Conservation (phyloP, 257 asterid species). For the Solanum tarapatanum region DNA sequence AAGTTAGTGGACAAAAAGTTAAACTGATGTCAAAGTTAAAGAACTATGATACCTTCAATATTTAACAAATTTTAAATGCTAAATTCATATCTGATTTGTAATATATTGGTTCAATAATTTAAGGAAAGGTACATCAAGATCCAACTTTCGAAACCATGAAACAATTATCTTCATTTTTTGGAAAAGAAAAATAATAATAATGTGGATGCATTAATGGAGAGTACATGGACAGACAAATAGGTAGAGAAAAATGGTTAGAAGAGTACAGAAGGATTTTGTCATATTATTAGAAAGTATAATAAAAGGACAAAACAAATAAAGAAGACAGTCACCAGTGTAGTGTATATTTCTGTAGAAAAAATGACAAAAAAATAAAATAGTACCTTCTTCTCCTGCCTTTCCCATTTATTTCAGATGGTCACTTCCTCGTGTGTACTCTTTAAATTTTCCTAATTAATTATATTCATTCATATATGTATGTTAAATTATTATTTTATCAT, state of each 20-base stretch:
- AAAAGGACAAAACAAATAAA: neutral
- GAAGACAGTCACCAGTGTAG: neutral
- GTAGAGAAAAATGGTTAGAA: neutral
- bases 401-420: slow-evolving; percentile 32
- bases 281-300: neutral
- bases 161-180: too few relatives aligned
- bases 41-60: too few relatives aligned
- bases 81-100: too few relatives aligned
- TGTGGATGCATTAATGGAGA: neutral
- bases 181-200: too few relatives aligned
- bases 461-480: neutral
- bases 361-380: slow-evolving; percentile 11
- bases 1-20: too few relatives aligned
- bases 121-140: too few relatives aligned
- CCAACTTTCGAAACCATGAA: too few relatives aligned
- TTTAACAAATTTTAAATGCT: too few relatives aligned
- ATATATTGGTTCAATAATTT: too few relatives aligned
- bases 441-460: neutral
- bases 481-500: neutral
- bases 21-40: too few relatives aligned
- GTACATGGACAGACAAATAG: slow-evolving; percentile 2
- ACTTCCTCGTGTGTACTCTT: slow-evolving; percentile 38
- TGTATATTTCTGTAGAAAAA: neutral
- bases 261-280: neutral
- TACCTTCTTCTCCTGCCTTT: slow-evolving; percentile 4